phyloP scores from a whole-genome alignment of 768 basidiomycete genomes.

The Porphyrellus cyaneotinctus region DNA sequence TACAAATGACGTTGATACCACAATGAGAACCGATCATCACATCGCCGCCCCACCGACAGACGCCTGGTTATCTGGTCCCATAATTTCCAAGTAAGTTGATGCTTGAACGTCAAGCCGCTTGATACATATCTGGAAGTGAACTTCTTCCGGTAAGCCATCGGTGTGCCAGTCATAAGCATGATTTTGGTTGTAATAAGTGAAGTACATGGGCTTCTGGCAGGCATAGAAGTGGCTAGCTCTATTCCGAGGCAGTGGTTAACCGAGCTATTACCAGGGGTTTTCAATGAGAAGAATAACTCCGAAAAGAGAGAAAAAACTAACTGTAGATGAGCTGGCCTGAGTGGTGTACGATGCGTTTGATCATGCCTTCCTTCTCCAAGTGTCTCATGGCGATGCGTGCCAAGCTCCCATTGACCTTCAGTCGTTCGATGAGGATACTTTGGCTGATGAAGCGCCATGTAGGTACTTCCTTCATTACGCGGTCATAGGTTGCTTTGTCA shows the following conservation, averaged over 20 bases:
- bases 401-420: conserved; percentile 94
- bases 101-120: not conserved
- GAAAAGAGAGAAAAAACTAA: conserved; percentile 39
- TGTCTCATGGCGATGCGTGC: conserved; percentile 89
- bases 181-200: conserved; percentile 28
- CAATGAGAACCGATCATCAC: not conserved
- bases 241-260: conserved; percentile 40
- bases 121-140: no score
- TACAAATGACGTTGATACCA: not conserved
- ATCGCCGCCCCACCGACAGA: not conserved
- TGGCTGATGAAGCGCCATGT: conserved; percentile 99
- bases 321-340: conserved; percentile 94
- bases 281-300: conserved; percentile 1
- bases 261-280: conserved; percentile 33
- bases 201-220: conserved; percentile 35
- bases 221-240: conserved; percentile 26
- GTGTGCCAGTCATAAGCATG: conserved; percentile 25
- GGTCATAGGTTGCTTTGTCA: conserved; percentile 90
- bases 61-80: not conserved
- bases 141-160: not conserved
- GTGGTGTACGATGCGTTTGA: conserved; percentile 97
- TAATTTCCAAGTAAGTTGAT: not conserved
- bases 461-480: conserved; percentile 96
- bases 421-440: conserved; percentile 96
- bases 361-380: conserved; percentile 89